Evolutionary conservation across 371 early-diverging fungal genomes (phyloP), one percentile per base, ranked within the genome.

Genomic region (Apophysomyces trapeziformis): DNA sequence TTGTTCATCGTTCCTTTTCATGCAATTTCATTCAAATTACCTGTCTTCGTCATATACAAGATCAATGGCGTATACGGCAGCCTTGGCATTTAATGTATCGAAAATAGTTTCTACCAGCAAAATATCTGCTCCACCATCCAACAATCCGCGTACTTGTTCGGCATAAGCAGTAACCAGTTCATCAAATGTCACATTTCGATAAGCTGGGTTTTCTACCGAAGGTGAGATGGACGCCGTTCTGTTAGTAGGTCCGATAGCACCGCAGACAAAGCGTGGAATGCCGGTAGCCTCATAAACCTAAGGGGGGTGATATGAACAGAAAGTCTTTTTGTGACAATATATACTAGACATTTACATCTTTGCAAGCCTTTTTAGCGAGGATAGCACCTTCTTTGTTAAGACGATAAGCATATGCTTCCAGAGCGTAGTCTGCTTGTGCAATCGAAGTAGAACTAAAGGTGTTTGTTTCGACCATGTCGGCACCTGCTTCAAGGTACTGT

Each of bases 161-260:
- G 84, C 75, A 77, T 97, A 97, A 26, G 96, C 95, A 36, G 74
- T 78, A 13, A 94, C 95, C 58, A 96, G 85, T 75, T 94, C 93
- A 73, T 96, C 96, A 82, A 97, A 97, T 1, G 95, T 96, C 44
- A 95, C 89, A 68, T 96, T 95, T 74, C 97, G 90, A 78, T 83
- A 93, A 57, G 96, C 92, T 0, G 96, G 96, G 73, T 97, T 95
- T 73, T 95, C 96, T 13, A 96, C 96, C 6, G 95, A 95, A 4
- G 97, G 97, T 6, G 96, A 96, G 69, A 97, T 97, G n/a, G 96
- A 96, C 58, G 89, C 85, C 0, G 97, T 97, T 60, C 96, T 88
- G 84, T 96, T 96, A 16, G 97, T 96, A 11, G 97, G 97, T 64
- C 97, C 97, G 41, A 96, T 88, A 16, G 96, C 93, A 63, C 97